Base-by-base conservation (phyloP, 2,329 filamentous ascomycete species). In the Phialocephala sp. region DNA sequence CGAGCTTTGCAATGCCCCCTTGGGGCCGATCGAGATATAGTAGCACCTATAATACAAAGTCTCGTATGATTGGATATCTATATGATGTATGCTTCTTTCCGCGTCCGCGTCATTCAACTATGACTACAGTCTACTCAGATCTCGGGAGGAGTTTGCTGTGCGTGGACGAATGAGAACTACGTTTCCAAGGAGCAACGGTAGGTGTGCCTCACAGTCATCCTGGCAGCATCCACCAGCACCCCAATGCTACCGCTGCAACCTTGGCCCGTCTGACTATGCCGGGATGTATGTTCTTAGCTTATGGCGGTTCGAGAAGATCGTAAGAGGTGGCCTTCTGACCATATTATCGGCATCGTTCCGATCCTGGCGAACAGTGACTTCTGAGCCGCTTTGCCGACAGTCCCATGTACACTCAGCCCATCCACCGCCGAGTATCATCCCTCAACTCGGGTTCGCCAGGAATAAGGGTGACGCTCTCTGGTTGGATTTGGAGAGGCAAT, bases 401-500 rank as follows among this genome's bases (percentile, higher is more conserved):
- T 41, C 37, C 15, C 37, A 12, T 3, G 37, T 32, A 32, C 27
- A 32, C 22, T 14, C n/a, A n/a, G 8, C n/a, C 2, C 15, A 43
- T 9, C 45, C 22, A 50, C n/a, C 22, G 45, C 4, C 12, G n/a
- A 22, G 45, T 50, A 27, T 54, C 22, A 54, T 14, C 24, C 50
- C 8, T 32, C 50, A n/a, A 69, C 56, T 52, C 56, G 58, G 15
- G 68, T 71, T 12, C 66, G 62, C 69, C 69, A 71, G 45, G 66
- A 63, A 36, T 66, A 61, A 20, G 68, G 69, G 60, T 71, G 69
- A 5, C 63, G 2, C 60, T 68, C 66, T n/a, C 60, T 64, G 24
- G 58, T 61, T 3, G 63, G 14, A 12, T 37, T 59, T 14, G 57
- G 59, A 22, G 63, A 52, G 15, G 60, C 41, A 2, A 43, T 39